Conservation (phyloP, 1,139 yeast species). For the Lodderomyces orthopsilosis region DNA sequence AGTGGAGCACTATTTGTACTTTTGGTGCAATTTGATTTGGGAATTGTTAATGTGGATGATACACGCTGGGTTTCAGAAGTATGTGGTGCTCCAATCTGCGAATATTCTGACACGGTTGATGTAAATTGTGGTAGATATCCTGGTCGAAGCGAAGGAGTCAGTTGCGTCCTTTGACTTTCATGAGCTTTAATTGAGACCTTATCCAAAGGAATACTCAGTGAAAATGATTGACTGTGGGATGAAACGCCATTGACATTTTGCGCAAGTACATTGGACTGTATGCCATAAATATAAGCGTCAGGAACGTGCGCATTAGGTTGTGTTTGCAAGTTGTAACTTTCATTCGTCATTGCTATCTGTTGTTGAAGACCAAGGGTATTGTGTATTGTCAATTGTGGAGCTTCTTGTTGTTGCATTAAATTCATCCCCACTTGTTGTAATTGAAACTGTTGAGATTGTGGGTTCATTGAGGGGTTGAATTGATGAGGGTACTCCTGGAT, state of each 20-base stretch:
- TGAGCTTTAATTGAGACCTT: background rate
- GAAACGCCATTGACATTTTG: background rate
- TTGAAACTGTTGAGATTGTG: constrained; percentile 1
- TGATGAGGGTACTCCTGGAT: background rate
- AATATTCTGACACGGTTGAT: background rate
- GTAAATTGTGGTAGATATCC: background rate
- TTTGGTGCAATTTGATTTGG: background rate
- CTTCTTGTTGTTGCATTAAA: background rate
- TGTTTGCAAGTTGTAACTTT: background rate
- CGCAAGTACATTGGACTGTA: background rate
- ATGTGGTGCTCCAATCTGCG: background rate
- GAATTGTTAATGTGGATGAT: background rate
- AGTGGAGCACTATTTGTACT: no score
- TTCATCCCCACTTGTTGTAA: constrained; percentile 1
- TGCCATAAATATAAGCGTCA: background rate
- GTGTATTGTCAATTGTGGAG: background rate
- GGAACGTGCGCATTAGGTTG: background rate
- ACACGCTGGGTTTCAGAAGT: background rate
- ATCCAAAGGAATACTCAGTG: background rate
- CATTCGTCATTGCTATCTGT: background rate
- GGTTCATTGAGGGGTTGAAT: background rate
- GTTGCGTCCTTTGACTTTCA: background rate
- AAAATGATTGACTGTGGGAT: background rate
- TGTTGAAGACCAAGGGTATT: background rate
- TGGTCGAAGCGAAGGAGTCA: background rate